Base-by-base conservation (phyloP, 805 yeast species). In the Yamadazyma laniorum region DNA sequence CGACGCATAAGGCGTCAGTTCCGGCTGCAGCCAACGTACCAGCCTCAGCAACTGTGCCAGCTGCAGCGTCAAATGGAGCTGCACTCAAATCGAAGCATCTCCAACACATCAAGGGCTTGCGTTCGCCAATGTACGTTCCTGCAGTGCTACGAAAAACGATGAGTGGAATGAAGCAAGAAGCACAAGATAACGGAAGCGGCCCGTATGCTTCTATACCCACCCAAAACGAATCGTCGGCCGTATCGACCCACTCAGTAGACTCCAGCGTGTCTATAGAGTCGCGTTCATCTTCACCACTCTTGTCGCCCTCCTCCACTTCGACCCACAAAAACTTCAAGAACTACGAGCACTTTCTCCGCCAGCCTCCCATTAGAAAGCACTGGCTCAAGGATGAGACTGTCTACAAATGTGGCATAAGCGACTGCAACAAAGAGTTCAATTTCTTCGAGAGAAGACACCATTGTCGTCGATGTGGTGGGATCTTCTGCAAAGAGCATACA, bases 61-160 rank as follows among this genome's bases (percentile, higher is more conserved):
- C 25, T 12, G 12, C 25, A 22, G n/a, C n/a, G n/a, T n/a, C n/a
- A n/a, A n/a, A n/a, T n/a, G 23, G 25, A 15, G 27, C 31, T 31
- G 36, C 42, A 23, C 15, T 27, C 16, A 37, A 32, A 12, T 27
- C 30, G 4, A 51, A 59, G 32, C 66, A 66, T 42, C 57, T 82
- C 16, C 83, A 80, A 55, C 95, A 88, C 52, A 79, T 89, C 44
- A 79, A 80, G 40, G 83, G 82, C 32, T 90, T 88, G 46, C 77
- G 88, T 57, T 83, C 86, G 52, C 96, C 97, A 7, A 67, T 90
- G 67, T 90, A 88, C 53, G 72, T 85, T 0, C 98, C 98, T 0
- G 96, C 96, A 0, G 98, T 90, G 8, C 67, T 90, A 36, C 51
- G 74, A 18, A 74, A 49, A 86, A 48, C 70, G 41, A 26, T 44